These are phyloP conservation scores for Debaryomycetaceae sp. DNA, from an alignment of 1,139 yeast genomes.

Conservation along the genomic window DNA sequence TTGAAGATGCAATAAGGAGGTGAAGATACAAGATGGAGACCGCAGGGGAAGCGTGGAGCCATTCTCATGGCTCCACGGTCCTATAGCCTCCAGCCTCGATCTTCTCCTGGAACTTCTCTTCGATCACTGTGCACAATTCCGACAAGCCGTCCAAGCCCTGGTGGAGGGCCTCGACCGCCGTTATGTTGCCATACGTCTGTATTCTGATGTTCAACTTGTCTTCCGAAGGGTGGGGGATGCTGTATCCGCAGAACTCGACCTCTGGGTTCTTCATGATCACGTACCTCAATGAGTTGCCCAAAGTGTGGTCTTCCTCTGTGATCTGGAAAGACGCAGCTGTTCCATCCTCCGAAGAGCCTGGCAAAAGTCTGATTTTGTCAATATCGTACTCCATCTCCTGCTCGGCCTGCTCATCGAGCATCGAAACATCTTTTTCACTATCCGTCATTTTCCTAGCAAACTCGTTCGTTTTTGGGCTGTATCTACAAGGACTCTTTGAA, in stretches of 20 bases:
- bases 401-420: slow-evolving; percentile 17
- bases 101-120: slow-evolving; percentile 67
- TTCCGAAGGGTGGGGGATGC: slow-evolving; percentile 99
- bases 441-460: background rate
- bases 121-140: slow-evolving; percentile 80
- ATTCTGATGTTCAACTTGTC: slow-evolving; percentile 84
- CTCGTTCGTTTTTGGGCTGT: background rate
- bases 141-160: slow-evolving; percentile 85
- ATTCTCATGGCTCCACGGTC: slow-evolving; percentile 42
- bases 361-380: slow-evolving; percentile 59
- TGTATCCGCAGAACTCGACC: slow-evolving; percentile 96
- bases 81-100: slow-evolving; percentile 51
- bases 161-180: slow-evolving; percentile 91
- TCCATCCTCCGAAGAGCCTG: slow-evolving; percentile 94
- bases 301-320: slow-evolving; percentile 88
- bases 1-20: background rate
- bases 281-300: slow-evolving; percentile 90
- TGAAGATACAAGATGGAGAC: background rate
- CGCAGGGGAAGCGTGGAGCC: background rate
- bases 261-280: slow-evolving; percentile 97
- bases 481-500: background rate
- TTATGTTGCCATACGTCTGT: slow-evolving; percentile 84
- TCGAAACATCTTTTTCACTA: background rate
- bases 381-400: slow-evolving; percentile 42
- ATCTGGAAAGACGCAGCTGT: slow-evolving; percentile 94